Percentiles rank a stretch among this genome's conserved stretches.
These are phyloP conservation scores for Solanum virginianum DNA, from an alignment of 257 asterid genomes.

Conservation along the genomic window DNA sequence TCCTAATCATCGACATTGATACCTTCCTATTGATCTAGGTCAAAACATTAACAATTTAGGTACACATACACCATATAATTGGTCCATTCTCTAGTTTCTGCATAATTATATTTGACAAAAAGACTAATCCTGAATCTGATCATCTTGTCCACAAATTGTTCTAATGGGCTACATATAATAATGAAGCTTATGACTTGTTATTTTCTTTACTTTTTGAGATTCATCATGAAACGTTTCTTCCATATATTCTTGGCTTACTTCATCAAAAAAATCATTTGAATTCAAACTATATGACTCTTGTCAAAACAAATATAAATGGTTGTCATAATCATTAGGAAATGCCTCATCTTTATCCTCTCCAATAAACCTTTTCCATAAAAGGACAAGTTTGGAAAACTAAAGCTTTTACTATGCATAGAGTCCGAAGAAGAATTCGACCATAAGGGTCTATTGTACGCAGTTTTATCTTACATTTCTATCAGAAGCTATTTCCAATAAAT, in stretches of 20 bases:
- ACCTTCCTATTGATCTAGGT: not conserved
- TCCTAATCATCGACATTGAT: not conserved
- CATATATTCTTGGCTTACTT: not conserved
- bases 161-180: not conserved
- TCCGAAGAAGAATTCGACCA: too few relatives aligned
- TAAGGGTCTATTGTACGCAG: too few relatives aligned
- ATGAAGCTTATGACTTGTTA: not conserved
- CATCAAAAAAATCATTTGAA: not conserved
- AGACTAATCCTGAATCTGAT: not conserved
- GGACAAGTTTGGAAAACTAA: too few relatives aligned
- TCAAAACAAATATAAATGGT: not conserved
- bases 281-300: not conserved
- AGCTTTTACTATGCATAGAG: too few relatives aligned
- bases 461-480: too few relatives aligned
- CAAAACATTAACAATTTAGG: not conserved
- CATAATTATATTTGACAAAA: not conserved
- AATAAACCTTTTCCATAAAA: not conserved
- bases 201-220: not conserved
- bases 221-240: not conserved
- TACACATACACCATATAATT: not conserved
- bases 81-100: not conserved
- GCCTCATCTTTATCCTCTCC: not conserved
- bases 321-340: not conserved
- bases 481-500: not conserved
- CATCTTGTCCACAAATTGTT: not conserved